Evolutionary conservation across 495 filamentous ascomycete species (phyloP).

Genomic region (Neurospora sp.): DNA sequence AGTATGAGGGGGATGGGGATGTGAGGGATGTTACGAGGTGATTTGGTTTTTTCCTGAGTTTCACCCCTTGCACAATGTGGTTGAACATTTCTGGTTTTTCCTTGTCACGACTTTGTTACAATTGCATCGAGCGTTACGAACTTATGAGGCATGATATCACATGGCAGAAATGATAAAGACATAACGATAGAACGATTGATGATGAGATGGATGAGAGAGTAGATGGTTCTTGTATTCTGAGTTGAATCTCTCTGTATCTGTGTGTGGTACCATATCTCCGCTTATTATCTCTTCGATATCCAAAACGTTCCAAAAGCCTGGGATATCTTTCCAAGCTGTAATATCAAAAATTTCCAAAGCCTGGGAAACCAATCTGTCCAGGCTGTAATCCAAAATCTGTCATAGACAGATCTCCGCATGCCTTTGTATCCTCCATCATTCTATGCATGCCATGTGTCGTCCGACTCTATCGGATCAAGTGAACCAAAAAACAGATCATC

Average conservation of each 20-base stretch:
- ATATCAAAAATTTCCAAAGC: neutral
- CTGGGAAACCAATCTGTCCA: neutral
- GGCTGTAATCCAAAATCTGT: neutral
- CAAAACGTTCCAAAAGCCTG: too few relatives aligned
- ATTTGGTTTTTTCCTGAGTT: neutral
- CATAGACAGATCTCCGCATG: neutral
- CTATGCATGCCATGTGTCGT: neutral
- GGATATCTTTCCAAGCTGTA: too few relatives aligned
- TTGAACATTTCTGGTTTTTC: neutral
- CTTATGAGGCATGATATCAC: neutral
- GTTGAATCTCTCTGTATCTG: neutral
- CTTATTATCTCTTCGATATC: neutral
- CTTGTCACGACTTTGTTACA: neutral
- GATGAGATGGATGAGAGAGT: neutral
- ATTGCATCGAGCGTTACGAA: neutral
- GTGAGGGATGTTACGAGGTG: slow-evolving; percentile 13
- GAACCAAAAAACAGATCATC: neutral
- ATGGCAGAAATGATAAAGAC: neutral
- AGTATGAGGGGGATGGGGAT: slow-evolving; percentile 21
- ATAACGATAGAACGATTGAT: neutral
- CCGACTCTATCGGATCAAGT: neutral
- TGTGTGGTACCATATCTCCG: neutral
- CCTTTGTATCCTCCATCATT: neutral
- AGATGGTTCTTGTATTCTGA: neutral
- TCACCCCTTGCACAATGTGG: neutral